Conservation (phyloP, 2,329 filamentous ascomycete species). For the Purpureocillium lavendulum region DNA sequence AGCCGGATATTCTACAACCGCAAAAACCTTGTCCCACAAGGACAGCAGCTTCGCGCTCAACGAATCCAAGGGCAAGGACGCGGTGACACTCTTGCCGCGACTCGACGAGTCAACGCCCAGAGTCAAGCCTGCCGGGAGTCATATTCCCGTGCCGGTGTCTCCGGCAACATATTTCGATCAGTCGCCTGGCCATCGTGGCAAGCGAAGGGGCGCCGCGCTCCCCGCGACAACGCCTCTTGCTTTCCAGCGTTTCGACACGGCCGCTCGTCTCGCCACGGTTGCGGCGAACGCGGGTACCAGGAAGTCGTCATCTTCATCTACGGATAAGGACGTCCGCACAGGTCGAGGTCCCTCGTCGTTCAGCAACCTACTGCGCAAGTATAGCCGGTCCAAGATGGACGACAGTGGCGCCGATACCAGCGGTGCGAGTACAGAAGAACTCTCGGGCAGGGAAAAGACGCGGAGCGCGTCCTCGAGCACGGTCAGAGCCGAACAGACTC, state of each 20-base stretch:
- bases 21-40: neutral
- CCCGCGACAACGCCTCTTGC: neutral
- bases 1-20: neutral
- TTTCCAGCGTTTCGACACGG: slow-evolving; percentile 2
- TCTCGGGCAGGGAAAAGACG: no score
- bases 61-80: slow-evolving; percentile 10
- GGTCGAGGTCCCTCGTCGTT: slow-evolving; percentile 14
- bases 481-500: no score
- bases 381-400: slow-evolving; percentile 11
- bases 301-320: slow-evolving; percentile 5
- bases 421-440: neutral
- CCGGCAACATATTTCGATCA: slow-evolving; percentile 3
- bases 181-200: slow-evolving; percentile 1
- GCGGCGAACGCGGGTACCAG: neutral
- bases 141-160: neutral
- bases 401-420: neutral
- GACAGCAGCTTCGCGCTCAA: slow-evolving; percentile 15
- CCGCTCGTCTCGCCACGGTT: slow-evolving; percentile 1
- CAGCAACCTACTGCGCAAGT: slow-evolving; percentile 16
- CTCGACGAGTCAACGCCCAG: neutral
- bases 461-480: no score
- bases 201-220: neutral
- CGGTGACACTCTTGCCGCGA: slow-evolving; percentile 13
- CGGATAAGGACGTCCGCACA: slow-evolving; percentile 1
- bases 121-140: neutral